Conservation (phyloP, 2,329 filamentous ascomycete genomes). For the Akanthomyces uredinophilus region DNA sequence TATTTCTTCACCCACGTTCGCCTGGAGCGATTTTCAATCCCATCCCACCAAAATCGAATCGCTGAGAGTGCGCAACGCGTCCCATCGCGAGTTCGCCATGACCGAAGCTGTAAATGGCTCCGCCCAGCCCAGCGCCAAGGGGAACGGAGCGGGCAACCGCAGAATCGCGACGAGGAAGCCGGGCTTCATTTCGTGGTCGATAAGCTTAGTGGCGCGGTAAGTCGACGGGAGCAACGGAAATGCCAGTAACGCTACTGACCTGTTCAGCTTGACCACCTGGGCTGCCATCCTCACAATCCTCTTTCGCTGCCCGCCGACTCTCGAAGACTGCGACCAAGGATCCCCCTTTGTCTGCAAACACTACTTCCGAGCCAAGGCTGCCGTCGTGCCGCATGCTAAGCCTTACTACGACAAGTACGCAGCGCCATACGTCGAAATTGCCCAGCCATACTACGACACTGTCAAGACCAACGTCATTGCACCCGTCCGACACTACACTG, state of each 20-base stretch:
- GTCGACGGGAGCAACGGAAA: constrained; percentile 13
- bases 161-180: constrained; percentile 20
- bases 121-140: constrained; percentile 29
- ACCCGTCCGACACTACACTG: constrained; percentile 62
- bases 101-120: constrained; percentile 37
- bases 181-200: constrained; percentile 32
- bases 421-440: constrained; percentile 72
- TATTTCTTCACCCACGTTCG: neutral
- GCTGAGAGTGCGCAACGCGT: neutral
- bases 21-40: constrained; percentile 6
- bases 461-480: constrained; percentile 60
- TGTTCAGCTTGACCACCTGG: constrained; percentile 70
- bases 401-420: constrained; percentile 86
- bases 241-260: constrained; percentile 8
- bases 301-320: constrained; percentile 72
- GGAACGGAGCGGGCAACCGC: constrained; percentile 27
- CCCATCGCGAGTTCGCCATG: constrained; percentile 25
- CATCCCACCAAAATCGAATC: neutral
- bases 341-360: constrained; percentile 78
- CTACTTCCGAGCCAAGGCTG: constrained; percentile 63
- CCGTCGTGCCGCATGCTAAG: constrained; percentile 66
- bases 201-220: constrained; percentile 53
- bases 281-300: constrained; percentile 75
- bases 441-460: constrained; percentile 67
- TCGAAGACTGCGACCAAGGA: constrained; percentile 60